Evolutionary conservation across 2,329 filamentous ascomycete species (phyloP).

Genomic region (Mariannaea elegans): DNA sequence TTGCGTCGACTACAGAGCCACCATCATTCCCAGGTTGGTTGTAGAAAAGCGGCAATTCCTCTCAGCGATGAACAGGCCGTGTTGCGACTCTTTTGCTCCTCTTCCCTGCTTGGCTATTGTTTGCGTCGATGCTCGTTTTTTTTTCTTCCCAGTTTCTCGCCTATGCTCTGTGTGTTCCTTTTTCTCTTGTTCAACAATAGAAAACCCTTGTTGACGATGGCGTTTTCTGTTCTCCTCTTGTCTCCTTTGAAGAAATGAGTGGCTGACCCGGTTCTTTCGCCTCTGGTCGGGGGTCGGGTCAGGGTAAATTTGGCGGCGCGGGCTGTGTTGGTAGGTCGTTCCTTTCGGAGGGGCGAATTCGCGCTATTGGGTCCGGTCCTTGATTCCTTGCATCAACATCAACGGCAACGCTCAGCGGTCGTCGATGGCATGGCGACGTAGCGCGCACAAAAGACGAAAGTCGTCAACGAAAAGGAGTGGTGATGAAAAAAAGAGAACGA

Average conservation of each 20-base stretch:
- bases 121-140: not conserved
- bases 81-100: not conserved
- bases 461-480: slow-evolving; percentile 32
- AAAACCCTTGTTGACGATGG: not conserved
- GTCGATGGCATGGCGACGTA: slow-evolving; percentile 42
- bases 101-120: not conserved
- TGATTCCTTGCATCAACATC: slow-evolving; percentile 22
- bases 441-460: slow-evolving; percentile 29
- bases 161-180: not conserved
- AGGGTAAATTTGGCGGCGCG: slow-evolving; percentile 24
- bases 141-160: not conserved
- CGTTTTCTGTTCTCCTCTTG: slow-evolving; percentile 7
- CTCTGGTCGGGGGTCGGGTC: slow-evolving; percentile 22
- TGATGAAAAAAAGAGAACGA: slow-evolving; percentile 15
- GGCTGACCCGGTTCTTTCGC: slow-evolving; percentile 21
- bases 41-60: not conserved
- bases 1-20: slow-evolving; percentile 16
- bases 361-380: slow-evolving; percentile 19
- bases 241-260: slow-evolving; percentile 25
- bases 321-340: slow-evolving; percentile 22
- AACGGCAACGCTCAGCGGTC: slow-evolving; percentile 29
- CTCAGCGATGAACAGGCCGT: slow-evolving; percentile 5
- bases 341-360: slow-evolving; percentile 21
- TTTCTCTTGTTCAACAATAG: not conserved
- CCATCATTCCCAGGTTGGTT: not conserved